phyloP scores from a whole-genome alignment of 2,329 filamentous ascomycete species.

The Seiridium unicorne region DNA sequence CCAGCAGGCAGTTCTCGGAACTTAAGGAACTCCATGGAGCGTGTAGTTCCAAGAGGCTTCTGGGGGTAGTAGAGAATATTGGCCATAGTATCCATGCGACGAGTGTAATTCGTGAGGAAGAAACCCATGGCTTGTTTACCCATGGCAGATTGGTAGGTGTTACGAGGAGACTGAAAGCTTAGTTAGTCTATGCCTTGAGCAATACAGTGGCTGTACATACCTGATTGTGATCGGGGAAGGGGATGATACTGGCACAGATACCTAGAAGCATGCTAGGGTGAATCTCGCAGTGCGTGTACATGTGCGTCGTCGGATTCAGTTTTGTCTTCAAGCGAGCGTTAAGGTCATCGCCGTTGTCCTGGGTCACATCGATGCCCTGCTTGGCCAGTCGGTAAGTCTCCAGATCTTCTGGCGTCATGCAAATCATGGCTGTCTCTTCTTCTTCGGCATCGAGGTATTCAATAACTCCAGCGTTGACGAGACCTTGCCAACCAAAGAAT shows the following conservation, averaged over 20 bases:
- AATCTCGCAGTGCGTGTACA: conserved; percentile 98
- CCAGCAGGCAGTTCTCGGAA: conserved; percentile 96
- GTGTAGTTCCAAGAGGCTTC: conserved; percentile 92
- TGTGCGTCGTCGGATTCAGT: conserved; percentile 82
- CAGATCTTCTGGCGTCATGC: conserved; percentile 96
- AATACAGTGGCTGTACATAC: conserved; percentile 37
- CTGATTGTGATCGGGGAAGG: conserved; percentile 98
- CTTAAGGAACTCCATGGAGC: conserved; percentile 98
- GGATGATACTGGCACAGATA: conserved; percentile 98
- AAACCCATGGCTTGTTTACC: conserved; percentile 99
- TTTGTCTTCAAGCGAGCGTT: conserved; percentile 87
- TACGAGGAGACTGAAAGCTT: conserved; percentile 76
- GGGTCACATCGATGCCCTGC: conserved; percentile 59
- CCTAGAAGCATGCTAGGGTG: conserved; percentile 98
- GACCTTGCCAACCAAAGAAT: conserved; percentile 84
- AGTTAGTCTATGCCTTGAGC: conserved; percentile 26
- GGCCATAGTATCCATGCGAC: conserved; percentile 99
- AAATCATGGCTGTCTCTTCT: conserved; percentile 98
- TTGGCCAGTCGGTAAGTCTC: conserved; percentile 73
- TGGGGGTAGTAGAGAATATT: conserved; percentile 99
- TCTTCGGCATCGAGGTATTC: conserved; percentile 98
- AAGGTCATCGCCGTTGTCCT: conserved; percentile 64
- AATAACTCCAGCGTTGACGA: conserved; percentile 81
- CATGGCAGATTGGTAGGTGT: conserved; percentile 99
- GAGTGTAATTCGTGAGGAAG: conserved; percentile 93